Evolutionary conservation across 495 filamentous ascomycete genomes (phyloP).

Genomic region (Neurospora sp.): DNA sequence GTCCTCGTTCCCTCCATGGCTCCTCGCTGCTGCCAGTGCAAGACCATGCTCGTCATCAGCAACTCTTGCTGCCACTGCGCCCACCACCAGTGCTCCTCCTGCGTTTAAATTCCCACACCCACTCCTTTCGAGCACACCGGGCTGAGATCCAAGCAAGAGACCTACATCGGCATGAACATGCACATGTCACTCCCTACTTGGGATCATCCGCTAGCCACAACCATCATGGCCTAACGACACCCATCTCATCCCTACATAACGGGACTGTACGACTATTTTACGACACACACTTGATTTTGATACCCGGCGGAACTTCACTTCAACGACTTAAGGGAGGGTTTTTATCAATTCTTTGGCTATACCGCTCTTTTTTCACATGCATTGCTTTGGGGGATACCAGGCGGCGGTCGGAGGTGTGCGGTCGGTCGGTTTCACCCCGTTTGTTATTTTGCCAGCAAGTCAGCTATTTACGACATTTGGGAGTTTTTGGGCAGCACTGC

Average conservation of each 20-base stretch:
- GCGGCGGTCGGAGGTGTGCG: neutral
- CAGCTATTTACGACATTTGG: neutral
- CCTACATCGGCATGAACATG: neutral
- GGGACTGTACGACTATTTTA: neutral
- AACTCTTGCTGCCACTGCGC: constrained; percentile 32
- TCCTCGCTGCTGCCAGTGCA: constrained; percentile 39
- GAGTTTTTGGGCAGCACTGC: neutral
- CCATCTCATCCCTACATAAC: neutral
- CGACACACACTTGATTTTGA: neutral
- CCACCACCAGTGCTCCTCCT: constrained; percentile 33
- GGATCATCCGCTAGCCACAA: neutral
- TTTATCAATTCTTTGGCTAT: neutral
- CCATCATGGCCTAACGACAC: neutral
- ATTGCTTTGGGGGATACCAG: neutral
- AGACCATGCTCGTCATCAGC: constrained; percentile 39
- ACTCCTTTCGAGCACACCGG: neutral
- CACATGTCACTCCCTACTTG: neutral
- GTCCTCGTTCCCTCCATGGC: neutral
- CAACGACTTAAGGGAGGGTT: no score
- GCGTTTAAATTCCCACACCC: constrained; percentile 17
- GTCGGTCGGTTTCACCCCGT: neutral
- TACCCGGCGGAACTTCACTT: neutral
- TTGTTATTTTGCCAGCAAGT: neutral
- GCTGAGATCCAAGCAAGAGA: neutral
- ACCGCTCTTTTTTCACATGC: neutral